A percentile compares a stretch with the other conserved stretches of the same genome.
These are phyloP conservation scores for Daldinia eschscholtzii DNA, from an alignment of 2,329 filamentous ascomycete species.

Conservation along the genomic window DNA sequence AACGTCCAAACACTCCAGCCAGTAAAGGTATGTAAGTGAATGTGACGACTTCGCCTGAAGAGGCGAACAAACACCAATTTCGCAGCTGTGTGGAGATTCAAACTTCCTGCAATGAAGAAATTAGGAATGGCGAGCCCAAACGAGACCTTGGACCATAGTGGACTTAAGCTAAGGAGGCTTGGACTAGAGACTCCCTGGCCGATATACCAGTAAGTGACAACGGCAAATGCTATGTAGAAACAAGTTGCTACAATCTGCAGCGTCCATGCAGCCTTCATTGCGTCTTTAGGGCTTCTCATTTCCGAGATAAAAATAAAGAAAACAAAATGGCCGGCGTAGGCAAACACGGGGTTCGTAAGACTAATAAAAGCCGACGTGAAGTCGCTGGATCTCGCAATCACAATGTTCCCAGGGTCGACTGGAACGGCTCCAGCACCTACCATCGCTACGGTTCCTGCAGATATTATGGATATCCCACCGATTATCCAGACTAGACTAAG, in stretches of 20 bases:
- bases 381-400: conserved; percentile 54
- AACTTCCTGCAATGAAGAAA: conserved; percentile 62
- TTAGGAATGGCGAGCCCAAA: conserved; percentile 65
- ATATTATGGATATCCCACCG: conserved; percentile 61
- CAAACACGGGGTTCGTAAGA: conserved; percentile 66
- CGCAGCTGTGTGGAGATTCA: conserved; percentile 65
- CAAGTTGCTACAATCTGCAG: conserved; percentile 63
- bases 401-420: conserved; percentile 54
- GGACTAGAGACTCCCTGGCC: conserved; percentile 61
- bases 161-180: conserved; percentile 61
- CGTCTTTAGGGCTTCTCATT: conserved; percentile 64
- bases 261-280: conserved; percentile 64
- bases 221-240: conserved; percentile 64
- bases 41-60: conserved; percentile 60
- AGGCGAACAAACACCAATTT: conserved; percentile 65
- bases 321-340: conserved; percentile 66
- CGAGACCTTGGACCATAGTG: conserved; percentile 62
- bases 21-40: conserved; percentile 61
- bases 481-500: conserved; percentile 62
- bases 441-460: conserved; percentile 65
- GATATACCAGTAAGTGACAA: conserved; percentile 64
- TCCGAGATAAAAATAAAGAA: conserved; percentile 67
- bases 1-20: conserved; percentile 63
- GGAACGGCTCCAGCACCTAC: conserved; percentile 61
- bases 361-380: conserved; percentile 61